These are phyloP conservation scores for Craterostigma plantagineum DNA, from an alignment of 257 asterid species.

Conservation along the genomic window DNA sequence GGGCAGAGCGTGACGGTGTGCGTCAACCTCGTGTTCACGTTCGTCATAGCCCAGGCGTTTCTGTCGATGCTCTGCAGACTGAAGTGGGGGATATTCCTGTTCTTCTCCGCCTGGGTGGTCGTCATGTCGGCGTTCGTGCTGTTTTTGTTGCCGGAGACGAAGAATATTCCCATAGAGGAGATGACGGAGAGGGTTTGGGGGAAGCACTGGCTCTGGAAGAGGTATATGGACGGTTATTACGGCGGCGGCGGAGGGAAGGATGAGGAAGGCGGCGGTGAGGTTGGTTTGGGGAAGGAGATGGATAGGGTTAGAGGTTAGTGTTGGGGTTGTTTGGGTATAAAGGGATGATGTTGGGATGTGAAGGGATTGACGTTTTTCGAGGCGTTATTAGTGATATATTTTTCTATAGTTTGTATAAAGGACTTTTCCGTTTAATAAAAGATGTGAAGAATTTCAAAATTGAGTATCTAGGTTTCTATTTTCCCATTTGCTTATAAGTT, in stretches of 20 bases:
- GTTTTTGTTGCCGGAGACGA: constrained; percentile 74
- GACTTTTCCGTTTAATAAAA: too few species aligned
- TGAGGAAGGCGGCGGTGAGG: constrained; percentile 8
- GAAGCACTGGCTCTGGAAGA: constrained; percentile 87
- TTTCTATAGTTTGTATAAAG: too few species aligned
- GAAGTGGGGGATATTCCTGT: constrained; percentile 72
- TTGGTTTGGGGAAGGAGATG: constrained; percentile 11
- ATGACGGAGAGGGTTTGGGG: constrained; percentile 89
- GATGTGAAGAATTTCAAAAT: too few species aligned
- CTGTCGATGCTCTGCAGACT: constrained; percentile 71
- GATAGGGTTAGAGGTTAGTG: too few species aligned
- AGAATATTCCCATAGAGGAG: constrained; percentile 80
- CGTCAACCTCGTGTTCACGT: constrained; percentile 56
- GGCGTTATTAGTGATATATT: too few species aligned
- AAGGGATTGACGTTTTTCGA: too few species aligned
- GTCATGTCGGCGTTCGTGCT: constrained; percentile 70
- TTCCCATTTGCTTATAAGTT: too few species aligned
- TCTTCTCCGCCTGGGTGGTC: constrained; percentile 68
- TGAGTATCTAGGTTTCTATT: too few species aligned
- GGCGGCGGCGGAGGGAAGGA: too few species aligned
- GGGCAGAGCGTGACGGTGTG: constrained; percentile 86
- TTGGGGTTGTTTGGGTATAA: too few species aligned
- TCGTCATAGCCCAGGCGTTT: constrained; percentile 80
- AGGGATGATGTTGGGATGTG: too few species aligned
- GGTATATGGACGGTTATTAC: constrained; percentile 33